phyloP scores from a whole-genome alignment of 768 basidiomycete species.

The Calocera cornea region DNA sequence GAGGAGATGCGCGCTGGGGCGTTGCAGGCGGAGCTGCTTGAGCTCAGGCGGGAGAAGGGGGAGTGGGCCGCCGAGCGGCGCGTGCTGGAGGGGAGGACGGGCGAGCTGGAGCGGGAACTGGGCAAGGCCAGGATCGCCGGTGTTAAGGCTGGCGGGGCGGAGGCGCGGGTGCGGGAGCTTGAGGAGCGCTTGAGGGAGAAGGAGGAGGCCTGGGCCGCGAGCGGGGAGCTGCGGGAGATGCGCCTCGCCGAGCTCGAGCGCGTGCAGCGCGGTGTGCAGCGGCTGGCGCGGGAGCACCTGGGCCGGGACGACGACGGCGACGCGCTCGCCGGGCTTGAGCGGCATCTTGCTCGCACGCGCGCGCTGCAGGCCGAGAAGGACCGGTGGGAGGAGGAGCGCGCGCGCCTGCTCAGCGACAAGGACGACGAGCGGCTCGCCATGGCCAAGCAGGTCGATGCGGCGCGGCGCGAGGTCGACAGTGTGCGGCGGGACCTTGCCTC shows the following conservation, averaged over 20 bases:
- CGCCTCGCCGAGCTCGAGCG: background rate
- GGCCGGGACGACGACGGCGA: slow-evolving; percentile 2
- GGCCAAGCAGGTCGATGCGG: slow-evolving; percentile 40
- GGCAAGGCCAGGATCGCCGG: too few relatives aligned
- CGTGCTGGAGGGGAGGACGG: slow-evolving; percentile 27
- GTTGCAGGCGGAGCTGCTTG: slow-evolving; percentile 34
- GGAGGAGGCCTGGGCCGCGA: background rate
- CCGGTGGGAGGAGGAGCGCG: background rate
- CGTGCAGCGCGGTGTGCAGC: background rate
- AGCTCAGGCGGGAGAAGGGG: slow-evolving; percentile 30
- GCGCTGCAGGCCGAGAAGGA: slow-evolving; percentile 7
- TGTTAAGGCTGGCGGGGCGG: background rate
- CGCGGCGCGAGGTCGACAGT: slow-evolving; percentile 36
- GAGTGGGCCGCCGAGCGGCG: slow-evolving; percentile 32
- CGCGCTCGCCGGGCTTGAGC: background rate
- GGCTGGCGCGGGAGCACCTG: background rate
- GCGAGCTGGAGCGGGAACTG: slow-evolving; percentile 27
- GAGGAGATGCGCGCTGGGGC: slow-evolving; percentile 32
- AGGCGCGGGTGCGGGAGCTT: background rate
- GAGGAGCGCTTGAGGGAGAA: slow-evolving; percentile 4
- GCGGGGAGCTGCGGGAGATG: background rate
- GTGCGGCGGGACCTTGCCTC: background rate
- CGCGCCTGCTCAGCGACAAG: slow-evolving; percentile 5
- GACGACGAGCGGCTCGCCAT: slow-evolving; percentile 16
- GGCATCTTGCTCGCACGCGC: background rate